Evolutionary conservation across 805 yeast genomes (phyloP), one percentile per base, ranked within the genome.

Genomic region (Zygotorulaspora florentina): DNA sequence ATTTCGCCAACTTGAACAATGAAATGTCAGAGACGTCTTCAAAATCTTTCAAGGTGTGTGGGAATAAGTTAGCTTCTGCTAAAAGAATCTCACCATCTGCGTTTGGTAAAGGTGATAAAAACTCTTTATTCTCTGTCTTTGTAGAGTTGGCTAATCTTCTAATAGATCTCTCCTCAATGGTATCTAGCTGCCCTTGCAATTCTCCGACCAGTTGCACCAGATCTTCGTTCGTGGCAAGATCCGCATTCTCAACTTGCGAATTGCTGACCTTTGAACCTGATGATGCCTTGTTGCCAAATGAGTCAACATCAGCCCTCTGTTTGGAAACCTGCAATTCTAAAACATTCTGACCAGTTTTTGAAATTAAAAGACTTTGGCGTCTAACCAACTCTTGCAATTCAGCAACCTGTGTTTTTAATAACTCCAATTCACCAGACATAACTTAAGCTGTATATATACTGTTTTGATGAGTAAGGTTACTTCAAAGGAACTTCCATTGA

Each of bases 181-280:
- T 70, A 43, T 86, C 90, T 58, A 90, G 73, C 66, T 90, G 97
- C 8, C 87, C 86, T 66, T 90, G 97, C 45, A 90, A 69, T 64
- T 90, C 98, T 9, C 87, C 87, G 11, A 89, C 97, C 38, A 90
- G 71, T 60, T 87, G 91, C 3, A 85, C 85, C 10, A 90, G 68
- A 59, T 91, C 98, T 47, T 86, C 95, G 54, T 87, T 84, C 3
- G 91, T 80, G 30, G 82, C 87, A 52, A 74, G 82, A 51, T 83
- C 87, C 3, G 75, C 62, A 1, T 79, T 61, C 48, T 79, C 83
- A 3, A 56, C 42, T 59, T 52, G 44, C n/a, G 50, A 20, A 16
- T 37, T 27, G 5, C 40, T 30, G 41, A 34, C 43, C 54, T 58
- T 20, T 50, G 53, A 13, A 53, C 43, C 40, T 26, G 40, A 12